phyloP scores from a whole-genome alignment of 2,329 filamentous ascomycete species.

The Cladosporium phlei region DNA sequence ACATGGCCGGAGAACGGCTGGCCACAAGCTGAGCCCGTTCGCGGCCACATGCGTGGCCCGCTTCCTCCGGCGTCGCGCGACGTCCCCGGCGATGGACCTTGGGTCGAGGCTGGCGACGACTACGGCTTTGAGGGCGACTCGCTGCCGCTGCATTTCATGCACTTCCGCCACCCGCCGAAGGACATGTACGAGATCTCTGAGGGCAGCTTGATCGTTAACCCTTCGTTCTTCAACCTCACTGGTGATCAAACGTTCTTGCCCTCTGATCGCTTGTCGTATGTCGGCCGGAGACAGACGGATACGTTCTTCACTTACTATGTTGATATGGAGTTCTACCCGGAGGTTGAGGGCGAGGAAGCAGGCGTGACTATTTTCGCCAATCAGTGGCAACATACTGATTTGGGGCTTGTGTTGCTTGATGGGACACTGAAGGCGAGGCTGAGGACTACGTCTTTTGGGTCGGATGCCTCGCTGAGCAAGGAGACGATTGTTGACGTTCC shows the following conservation, averaged over 20 bases:
- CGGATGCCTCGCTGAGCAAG: neutral
- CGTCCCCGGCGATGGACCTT: conserved; percentile 40
- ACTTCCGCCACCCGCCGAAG: conserved; percentile 51
- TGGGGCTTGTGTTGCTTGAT: conserved; percentile 32
- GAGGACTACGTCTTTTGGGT: neutral
- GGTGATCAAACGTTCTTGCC: conserved; percentile 31
- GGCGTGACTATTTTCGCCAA: conserved; percentile 52
- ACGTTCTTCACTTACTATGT: conserved; percentile 51
- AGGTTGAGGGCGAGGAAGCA: conserved; percentile 43
- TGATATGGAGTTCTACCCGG: conserved; percentile 43
- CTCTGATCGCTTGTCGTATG: conserved; percentile 44
- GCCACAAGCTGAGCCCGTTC: conserved; percentile 37
- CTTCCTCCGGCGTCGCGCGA: conserved; percentile 35
- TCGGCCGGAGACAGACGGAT: conserved; percentile 53
- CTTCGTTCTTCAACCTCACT: conserved; percentile 52
- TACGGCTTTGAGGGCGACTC: conserved; percentile 43
- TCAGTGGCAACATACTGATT: conserved; percentile 50
- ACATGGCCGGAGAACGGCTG: conserved; percentile 45
- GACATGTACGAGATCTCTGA: conserved; percentile 43
- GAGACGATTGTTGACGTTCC: conserved; percentile 6
- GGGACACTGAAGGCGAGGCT: conserved; percentile 24
- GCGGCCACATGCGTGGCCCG: conserved; percentile 42
- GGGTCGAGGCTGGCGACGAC: conserved; percentile 40
- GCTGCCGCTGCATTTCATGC: conserved; percentile 52
- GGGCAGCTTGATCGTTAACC: conserved; percentile 39